Conservation (phyloP, 805 yeast genomes). For the Starmerella etchellsii region DNA sequence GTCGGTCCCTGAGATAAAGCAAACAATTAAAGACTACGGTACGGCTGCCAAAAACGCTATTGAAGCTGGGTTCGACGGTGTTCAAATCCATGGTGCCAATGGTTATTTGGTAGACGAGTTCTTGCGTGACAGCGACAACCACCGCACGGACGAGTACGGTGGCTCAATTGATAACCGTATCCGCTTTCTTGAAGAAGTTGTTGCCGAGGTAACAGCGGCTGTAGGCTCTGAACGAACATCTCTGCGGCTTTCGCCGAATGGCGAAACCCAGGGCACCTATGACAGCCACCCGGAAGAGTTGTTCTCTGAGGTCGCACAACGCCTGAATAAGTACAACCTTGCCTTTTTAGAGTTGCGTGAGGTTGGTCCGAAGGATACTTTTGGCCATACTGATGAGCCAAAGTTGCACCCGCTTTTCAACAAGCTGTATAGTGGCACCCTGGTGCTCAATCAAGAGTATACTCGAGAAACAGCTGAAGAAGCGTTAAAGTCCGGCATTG, state of each 20-base stretch:
- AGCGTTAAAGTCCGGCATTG: constrained; percentile 11
- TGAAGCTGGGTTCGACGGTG: constrained; percentile 47
- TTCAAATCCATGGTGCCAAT: constrained; percentile 55
- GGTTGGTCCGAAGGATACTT: constrained; percentile 29
- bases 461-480: constrained; percentile 16
- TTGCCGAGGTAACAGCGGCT: constrained; percentile 38
- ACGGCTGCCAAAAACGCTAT: constrained; percentile 42
- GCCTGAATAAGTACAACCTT: constrained; percentile 30
- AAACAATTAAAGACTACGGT: constrained; percentile 34
- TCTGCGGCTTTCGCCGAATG: constrained; percentile 29
- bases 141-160: constrained; percentile 50
- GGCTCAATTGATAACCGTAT: constrained; percentile 38
- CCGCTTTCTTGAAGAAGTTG: constrained; percentile 38
- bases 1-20: constrained; percentile 34
- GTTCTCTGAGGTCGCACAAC: constrained; percentile 22
- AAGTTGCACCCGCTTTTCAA: constrained; percentile 40
- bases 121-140: constrained; percentile 34
- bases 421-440: constrained; percentile 43
- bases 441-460: constrained; percentile 19
- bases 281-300: constrained; percentile 24
- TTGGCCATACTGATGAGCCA: constrained; percentile 20
- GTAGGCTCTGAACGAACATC: constrained; percentile 41
- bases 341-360: constrained; percentile 37
- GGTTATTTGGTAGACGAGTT: constrained; percentile 44
- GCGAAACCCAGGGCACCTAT: constrained; percentile 23